Percentiles rank a stretch among this genome's conserved stretches.
Evolutionary conservation across 2,329 filamentous ascomycete genomes (phyloP).

Genomic region (Xylariaceae sp.): DNA sequence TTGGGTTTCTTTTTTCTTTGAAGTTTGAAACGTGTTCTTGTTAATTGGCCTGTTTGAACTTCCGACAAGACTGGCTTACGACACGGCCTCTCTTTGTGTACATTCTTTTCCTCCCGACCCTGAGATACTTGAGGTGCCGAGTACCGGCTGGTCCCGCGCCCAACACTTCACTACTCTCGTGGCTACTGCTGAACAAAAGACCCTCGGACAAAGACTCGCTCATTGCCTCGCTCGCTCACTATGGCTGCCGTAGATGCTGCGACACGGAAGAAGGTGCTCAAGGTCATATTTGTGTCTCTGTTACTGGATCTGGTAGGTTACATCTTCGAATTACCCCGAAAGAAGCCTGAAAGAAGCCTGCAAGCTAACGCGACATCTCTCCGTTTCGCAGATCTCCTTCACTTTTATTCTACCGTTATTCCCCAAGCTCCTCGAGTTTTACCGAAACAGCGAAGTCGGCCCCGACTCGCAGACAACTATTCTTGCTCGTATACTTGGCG

Average conservation of each 20-base stretch:
- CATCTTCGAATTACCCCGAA: not conserved
- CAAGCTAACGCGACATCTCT: constrained; percentile 16
- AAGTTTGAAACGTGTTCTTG: constrained; percentile 11
- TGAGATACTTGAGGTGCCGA: constrained; percentile 1
- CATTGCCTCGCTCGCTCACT: not conserved
- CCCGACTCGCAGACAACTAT: constrained; percentile 56
- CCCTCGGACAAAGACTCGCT: too few relatives aligned
- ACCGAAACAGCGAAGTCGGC: constrained; percentile 78
- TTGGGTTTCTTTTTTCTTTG: not conserved
- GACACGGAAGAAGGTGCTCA: constrained; percentile 79
- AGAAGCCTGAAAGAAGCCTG: not conserved
- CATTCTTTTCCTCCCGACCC: not conserved
- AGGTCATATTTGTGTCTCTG: constrained; percentile 86
- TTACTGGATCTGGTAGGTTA: constrained; percentile 81
- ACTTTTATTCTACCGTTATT: constrained; percentile 98
- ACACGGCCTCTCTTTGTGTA: not conserved
- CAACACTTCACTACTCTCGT: not conserved
- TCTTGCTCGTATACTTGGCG: constrained; percentile 78
- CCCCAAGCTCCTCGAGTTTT: constrained; percentile 93
- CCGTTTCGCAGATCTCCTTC: constrained; percentile 78
- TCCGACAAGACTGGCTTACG: not conserved
- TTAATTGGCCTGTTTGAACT: too few relatives aligned
- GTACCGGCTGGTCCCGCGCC: constrained; percentile 7
- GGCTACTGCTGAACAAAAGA: too few relatives aligned
- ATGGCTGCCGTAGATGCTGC: constrained; percentile 44